A percentile compares a stretch with the other conserved stretches of the same genome.
Conservation (phyloP, 2,329 filamentous ascomycete species). For the Aspergillus hortae region DNA sequence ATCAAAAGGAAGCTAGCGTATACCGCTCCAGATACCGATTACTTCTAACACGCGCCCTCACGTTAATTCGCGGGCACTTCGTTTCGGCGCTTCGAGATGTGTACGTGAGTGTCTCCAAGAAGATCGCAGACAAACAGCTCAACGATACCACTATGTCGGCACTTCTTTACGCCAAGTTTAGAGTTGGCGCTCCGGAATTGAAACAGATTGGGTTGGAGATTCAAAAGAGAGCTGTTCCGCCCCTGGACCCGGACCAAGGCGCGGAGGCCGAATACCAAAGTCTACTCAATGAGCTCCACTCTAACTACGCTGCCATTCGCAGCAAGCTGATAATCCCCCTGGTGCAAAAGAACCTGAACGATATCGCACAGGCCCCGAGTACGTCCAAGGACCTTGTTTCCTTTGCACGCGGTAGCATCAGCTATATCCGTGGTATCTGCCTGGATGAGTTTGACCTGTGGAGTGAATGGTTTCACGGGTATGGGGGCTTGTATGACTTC, state of each 20-base stretch:
- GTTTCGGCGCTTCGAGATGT: constrained; percentile 61
- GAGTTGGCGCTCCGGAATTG: constrained; percentile 62
- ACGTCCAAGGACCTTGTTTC: constrained; percentile 61
- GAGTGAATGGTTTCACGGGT: constrained; percentile 63
- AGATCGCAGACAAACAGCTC: constrained; percentile 63
- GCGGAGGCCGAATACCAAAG: constrained; percentile 63
- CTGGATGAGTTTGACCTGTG: constrained; percentile 66
- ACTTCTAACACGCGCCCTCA: constrained; percentile 67
- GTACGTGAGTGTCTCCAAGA: constrained; percentile 59
- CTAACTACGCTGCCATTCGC: constrained; percentile 59
- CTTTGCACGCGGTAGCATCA: constrained; percentile 62
- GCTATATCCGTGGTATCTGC: constrained; percentile 63
- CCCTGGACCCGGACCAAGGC: constrained; percentile 56
- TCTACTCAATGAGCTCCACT: constrained; percentile 62
- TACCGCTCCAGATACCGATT: constrained; percentile 86
- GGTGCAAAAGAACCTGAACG: constrained; percentile 57
- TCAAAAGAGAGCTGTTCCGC: constrained; percentile 61
- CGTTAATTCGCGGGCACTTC: constrained; percentile 64
- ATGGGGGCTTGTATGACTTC: constrained; percentile 62
- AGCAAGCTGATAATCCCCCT: constrained; percentile 59
- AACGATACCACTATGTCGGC: constrained; percentile 71
- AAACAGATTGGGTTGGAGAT: constrained; percentile 65
- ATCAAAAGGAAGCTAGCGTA: constrained; percentile 80
- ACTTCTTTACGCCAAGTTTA: constrained; percentile 67
- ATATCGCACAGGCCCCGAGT: constrained; percentile 56